Evolutionary conservation across 352 stramenopile species (phyloP), one percentile per base, ranked within the genome.

Genomic region (Phytophthora crassamura): DNA sequence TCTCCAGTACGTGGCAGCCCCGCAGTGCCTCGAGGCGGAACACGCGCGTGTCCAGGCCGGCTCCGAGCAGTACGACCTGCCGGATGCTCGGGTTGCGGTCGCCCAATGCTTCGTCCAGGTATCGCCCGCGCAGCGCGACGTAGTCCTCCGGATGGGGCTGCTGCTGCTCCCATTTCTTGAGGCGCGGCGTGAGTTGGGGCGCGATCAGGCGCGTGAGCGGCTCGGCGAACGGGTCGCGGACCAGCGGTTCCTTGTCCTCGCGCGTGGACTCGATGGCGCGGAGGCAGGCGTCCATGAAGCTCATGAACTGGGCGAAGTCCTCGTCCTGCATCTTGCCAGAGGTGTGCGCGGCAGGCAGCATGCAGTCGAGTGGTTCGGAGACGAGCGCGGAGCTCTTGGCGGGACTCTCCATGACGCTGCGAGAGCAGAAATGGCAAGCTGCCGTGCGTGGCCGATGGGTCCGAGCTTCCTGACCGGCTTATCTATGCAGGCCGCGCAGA

Each of bases 51-150:
- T 89, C 80, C 3, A 89, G 65, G 0, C 80, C 80, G 0, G 80
- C 67, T 16, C 68, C 80, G 1, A 89, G 63, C 9, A 89, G 67
- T 10, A 89, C 78, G n/a, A 88, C 49, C 39, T 89, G 80, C 11
- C 75, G 66, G 48, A 88, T 83, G 34, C 33, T 54, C 3, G 55
- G n/a, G 35, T 77, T 47, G 7, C 78, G 74, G 16, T 84, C 46
- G 0, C 28, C 16, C 11, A 89, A 47, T 20, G 80, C 74, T n/a
- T 89, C 80, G 47, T 89, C 80, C 15, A 89, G 59, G 51, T 73
- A 83, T 16, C 78, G 69, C 15, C 73, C 67, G 1, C 78, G 74
- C 1, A 89, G 25, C 0, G 78, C 78, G 9, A 86, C 36, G 28
- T 72, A 77, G 15, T 80, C 48, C 25, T 73, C 55, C 6, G 54